These are phyloP conservation scores for Oenanthe sinensis DNA, from an alignment of 129 eudicot genomes.

Conservation along the genomic window DNA sequence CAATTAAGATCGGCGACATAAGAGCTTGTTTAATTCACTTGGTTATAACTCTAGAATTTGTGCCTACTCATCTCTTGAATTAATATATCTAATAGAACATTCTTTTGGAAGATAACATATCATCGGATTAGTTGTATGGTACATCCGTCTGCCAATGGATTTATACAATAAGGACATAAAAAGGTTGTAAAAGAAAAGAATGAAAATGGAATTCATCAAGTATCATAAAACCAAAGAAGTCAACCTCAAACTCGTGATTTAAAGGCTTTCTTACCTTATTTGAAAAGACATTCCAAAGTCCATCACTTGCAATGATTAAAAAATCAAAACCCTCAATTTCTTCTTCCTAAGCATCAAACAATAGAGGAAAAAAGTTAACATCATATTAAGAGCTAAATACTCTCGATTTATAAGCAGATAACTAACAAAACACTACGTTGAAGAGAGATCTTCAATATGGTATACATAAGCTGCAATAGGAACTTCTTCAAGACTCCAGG, in stretches of 20 bases:
- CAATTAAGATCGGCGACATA: background rate
- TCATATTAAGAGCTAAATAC: background rate
- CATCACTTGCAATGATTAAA: slow-evolving; percentile 75
- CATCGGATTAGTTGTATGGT: background rate
- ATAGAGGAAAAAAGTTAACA: background rate
- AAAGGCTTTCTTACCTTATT: slow-evolving; percentile 40
- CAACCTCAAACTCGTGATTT: slow-evolving; percentile 5
- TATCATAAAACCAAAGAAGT: slow-evolving; percentile 4
- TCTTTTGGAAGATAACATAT: background rate
- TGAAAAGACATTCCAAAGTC: slow-evolving; percentile 77
- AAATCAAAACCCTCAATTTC: slow-evolving; percentile 62
- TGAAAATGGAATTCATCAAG: background rate
- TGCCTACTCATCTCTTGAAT: background rate
- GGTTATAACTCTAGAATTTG: background rate
- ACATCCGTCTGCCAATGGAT: background rate
- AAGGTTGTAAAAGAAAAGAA: background rate
- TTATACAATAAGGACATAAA: background rate
- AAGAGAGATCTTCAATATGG: background rate
- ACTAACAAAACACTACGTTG: background rate
- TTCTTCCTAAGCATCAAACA: slow-evolving; percentile 46
- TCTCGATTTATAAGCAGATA: background rate
- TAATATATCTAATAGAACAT: background rate
- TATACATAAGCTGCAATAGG: background rate
- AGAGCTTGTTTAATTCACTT: background rate
- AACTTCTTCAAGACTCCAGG: background rate